Base-by-base conservation (phyloP, 768 basidiomycete species). In the Lentinula edodes region DNA sequence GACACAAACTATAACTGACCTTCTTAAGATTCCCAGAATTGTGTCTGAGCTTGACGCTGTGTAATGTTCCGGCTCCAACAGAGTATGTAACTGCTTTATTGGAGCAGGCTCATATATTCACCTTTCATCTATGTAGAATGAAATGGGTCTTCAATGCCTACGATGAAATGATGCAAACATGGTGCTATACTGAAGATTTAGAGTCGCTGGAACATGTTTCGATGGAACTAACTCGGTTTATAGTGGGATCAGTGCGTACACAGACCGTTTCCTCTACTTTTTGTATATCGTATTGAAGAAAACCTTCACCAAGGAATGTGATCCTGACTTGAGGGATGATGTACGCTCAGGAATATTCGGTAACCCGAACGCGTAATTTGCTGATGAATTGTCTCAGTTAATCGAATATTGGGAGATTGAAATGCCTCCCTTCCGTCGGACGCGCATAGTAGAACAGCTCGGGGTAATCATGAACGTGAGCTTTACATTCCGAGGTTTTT, bases 151-250 rank as follows among this genome's bases (percentile, higher is more conserved):
- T 81, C 69, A 80, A 81, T 18, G 80, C 84, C n/a, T 78, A 86
- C 61, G 83, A 85, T 59, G 89, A 91, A 66, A 71, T 89, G 16
- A 65, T 86, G 52, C 80, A 84, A 62, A 68, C 80, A 12, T 89
- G 87, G 81, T 83, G 85, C 67, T 84, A 80, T 65, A 82, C 89
- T 7, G 77, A 83, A 41, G 88, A 91, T 67, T 65, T 90, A 50
- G 85, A 89, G 62, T 72, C 83, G 0, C 86, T 86, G 58, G 88
- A 91, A 63, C 84, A 88, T 56, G 83, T 83, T 1, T 82, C 80
- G 23, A 82, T 79, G 62, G 89, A 90, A 68, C 74, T 82, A 18
- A 74, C 86, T 23, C 76, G 73, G 18, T 80, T 86, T 61, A 73
- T 86, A 61, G 76, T 84, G 18, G 83, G 86, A 52, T 71, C 78